Evolutionary conservation across 2,329 filamentous ascomycete species (phyloP).

Genomic region (Claviceps arundinis): DNA sequence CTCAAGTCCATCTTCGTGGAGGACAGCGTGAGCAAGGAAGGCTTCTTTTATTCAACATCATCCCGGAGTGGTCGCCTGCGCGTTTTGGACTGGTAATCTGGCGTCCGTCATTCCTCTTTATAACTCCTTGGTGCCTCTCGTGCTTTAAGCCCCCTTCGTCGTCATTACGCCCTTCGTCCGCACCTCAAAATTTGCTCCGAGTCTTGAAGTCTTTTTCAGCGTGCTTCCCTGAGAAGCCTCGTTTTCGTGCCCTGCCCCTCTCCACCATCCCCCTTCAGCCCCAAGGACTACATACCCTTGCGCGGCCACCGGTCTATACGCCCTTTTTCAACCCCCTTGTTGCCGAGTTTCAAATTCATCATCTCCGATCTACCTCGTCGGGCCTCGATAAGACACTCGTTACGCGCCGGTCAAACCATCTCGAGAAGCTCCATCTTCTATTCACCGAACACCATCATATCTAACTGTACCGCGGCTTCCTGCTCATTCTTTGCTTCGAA

Average conservation of each 20-base stretch:
- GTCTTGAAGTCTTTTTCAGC: slow-evolving; percentile 1
- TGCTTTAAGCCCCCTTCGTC: slow-evolving; percentile 2
- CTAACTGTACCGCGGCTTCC: background rate
- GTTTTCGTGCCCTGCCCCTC: background rate
- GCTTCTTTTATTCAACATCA: slow-evolving; percentile 4
- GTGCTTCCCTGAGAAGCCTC: background rate
- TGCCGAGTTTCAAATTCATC: background rate
- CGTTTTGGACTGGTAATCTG: slow-evolving; percentile 3
- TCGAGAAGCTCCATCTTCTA: background rate
- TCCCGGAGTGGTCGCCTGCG: slow-evolving; percentile 4
- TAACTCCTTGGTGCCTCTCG: slow-evolving; percentile 1
- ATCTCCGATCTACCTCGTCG: background rate
- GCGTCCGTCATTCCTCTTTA: slow-evolving; percentile 5
- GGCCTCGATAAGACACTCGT: background rate
- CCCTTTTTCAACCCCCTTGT: background rate
- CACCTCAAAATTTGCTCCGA: slow-evolving; percentile 3
- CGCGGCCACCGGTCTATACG: background rate
- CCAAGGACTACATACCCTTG: background rate
- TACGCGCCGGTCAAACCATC: background rate
- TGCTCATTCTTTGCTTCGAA: background rate
- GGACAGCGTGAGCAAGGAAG: slow-evolving; percentile 4
- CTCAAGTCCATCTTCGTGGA: slow-evolving; percentile 4
- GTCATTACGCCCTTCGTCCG: slow-evolving; percentile 1
- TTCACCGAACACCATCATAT: background rate
- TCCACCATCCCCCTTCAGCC: background rate